Base-by-base conservation (phyloP, 352 stramenopile species). In the Discostella stelligera region DNA sequence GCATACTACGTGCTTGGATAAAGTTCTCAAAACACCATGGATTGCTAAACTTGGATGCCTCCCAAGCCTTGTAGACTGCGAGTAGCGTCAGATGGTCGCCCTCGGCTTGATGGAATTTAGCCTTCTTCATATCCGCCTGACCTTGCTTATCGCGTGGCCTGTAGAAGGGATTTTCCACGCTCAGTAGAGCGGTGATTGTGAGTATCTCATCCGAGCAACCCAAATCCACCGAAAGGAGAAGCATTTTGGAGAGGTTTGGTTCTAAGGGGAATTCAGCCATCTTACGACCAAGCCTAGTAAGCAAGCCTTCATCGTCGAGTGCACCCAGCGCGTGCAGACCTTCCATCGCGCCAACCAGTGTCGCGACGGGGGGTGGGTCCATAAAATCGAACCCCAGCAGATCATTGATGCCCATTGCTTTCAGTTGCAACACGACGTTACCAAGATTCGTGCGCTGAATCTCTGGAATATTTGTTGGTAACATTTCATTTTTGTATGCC, bases 21-120 rank as follows among this genome's bases (percentile, higher is more conserved):
- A 98, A 99, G 80, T 99, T 98, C 60, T 99, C 97, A 85, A 96
- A 98, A 80, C 97, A 99, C 97, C 98, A 99, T n/a, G 96, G 95
- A 74, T 98, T 98, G 18, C 90, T 97, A 79, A 98, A 99, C 71
- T 98, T 98, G 37, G 92, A 94, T 74, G 97, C 95, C 77, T 98
- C 97, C 97, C 97, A 99, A 46, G 91, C 95, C 68, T 99, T 96
- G 88, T 99, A 99, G 32, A 99, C 97, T 2, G 92, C 92, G 14
- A 99, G 83, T 3, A 99, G 86, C 14, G 97, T 99, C 21, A 99
- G 85, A 80, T 99, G 98, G 84, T 99, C 98, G 44, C 98, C 97
- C 86, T 99, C 97, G 3, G 96, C 91, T 73, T 99, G 96, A 77
- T 98, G 95, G 72, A 99, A 99, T 82, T 99, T 98, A 13, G 96